These are phyloP conservation scores for Apiotrichum sp. DNA, from an alignment of 1,284 basidiomycete species.

Conservation along the genomic window DNA sequence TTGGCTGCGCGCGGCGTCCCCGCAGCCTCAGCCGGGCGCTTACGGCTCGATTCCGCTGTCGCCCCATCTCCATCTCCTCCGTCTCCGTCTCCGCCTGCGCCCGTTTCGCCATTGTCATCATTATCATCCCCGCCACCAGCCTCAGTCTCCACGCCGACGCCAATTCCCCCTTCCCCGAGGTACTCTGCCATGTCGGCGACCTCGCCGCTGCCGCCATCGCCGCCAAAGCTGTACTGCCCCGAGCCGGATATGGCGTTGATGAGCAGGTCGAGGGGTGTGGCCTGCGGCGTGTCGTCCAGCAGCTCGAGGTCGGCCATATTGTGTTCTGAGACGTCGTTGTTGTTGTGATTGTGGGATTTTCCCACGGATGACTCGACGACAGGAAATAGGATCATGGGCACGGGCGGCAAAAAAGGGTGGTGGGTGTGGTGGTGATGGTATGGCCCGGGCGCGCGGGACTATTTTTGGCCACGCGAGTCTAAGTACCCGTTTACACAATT, in stretches of 20 bases:
- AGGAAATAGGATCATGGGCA: too few relatives aligned
- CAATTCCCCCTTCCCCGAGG: not conserved
- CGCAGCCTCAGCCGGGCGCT: not conserved
- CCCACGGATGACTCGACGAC: conserved; percentile 7
- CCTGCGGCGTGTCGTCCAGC: conserved; percentile 16
- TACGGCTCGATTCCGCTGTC: not conserved
- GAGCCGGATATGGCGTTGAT: conserved; percentile 39
- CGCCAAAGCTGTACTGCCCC: conserved; percentile 1
- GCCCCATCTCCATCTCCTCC: not conserved
- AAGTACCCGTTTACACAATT: too few relatives aligned
- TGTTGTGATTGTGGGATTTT: conserved; percentile 10
- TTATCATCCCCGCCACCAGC: not conserved
- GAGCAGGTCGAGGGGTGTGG: conserved; percentile 36
- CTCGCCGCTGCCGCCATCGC: too few relatives aligned
- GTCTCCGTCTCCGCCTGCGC: too few relatives aligned
- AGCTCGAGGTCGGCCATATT: conserved; percentile 10
- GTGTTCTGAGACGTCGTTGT: conserved; percentile 8
- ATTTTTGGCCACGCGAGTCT: too few relatives aligned
- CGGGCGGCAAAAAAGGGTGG: too few relatives aligned
- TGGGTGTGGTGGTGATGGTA: too few relatives aligned
- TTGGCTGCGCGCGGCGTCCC: conserved; percentile 11
- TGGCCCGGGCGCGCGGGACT: too few relatives aligned
- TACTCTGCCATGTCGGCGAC: not conserved
- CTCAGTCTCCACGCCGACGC: not conserved
- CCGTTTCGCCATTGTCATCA: too few relatives aligned